A percentile compares a stretch with the other conserved stretches of the same genome.
phyloP scores from a whole-genome alignment of 768 basidiomycete species.

The Auriscalpium vulgare region DNA sequence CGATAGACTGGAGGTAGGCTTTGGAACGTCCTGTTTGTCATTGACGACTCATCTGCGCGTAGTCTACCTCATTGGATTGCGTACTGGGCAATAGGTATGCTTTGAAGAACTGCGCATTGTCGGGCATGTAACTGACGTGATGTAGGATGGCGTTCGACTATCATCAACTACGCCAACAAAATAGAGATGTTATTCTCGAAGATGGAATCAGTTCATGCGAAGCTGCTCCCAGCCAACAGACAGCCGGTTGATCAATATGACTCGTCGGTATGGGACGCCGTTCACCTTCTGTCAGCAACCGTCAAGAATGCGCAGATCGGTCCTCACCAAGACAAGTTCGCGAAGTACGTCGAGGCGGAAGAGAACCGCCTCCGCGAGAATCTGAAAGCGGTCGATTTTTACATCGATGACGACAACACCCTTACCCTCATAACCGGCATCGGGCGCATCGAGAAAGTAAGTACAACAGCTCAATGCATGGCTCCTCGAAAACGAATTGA shows the following conservation, averaged over 20 bases:
- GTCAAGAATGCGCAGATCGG: not conserved
- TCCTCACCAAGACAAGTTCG: conserved; percentile 7
- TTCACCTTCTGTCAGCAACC: not conserved
- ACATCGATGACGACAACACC: conserved; percentile 20
- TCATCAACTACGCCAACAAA: not conserved
- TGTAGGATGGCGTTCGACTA: not conserved
- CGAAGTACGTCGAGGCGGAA: conserved; percentile 13
- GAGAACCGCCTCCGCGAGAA: conserved; percentile 16
- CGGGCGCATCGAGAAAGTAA: conserved; percentile 19
- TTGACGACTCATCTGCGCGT: not conserved
- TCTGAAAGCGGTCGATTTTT: conserved; percentile 15
- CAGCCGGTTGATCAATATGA: not conserved
- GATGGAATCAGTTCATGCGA: not conserved
- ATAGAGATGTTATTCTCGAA: not conserved
- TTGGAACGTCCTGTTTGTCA: not conserved
- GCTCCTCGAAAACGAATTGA: not conserved
- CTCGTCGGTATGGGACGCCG: not conserved
- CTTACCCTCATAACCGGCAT: conserved; percentile 16
- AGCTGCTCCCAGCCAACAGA: not conserved
- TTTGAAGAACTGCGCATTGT: not conserved
- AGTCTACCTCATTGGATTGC: conserved; percentile 18
- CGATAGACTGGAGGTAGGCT: conserved; percentile 20
- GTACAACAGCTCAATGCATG: not conserved
- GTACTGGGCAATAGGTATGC: conserved; percentile 16
- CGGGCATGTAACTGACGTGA: not conserved